These are phyloP conservation scores for Limonium bicolor DNA, from an alignment of 148 eudicot species.

Conservation along the genomic window DNA sequence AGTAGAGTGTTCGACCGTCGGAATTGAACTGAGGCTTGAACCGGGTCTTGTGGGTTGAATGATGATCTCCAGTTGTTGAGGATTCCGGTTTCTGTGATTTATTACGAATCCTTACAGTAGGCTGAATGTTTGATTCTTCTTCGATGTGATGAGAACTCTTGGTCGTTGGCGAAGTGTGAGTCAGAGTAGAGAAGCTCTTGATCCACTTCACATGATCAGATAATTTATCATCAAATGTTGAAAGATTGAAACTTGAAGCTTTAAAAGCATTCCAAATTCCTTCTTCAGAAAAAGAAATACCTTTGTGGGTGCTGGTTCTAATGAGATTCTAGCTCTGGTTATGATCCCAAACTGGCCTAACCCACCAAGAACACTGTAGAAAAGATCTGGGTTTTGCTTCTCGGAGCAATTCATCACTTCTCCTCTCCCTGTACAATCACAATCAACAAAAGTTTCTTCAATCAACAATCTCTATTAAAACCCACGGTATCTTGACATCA, in stretches of 20 bases:
- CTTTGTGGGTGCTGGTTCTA: constrained; percentile 63
- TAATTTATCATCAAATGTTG: background rate
- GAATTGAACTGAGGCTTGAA: constrained; percentile 49
- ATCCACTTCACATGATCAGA: constrained; percentile 78
- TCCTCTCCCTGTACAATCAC: constrained; percentile 82
- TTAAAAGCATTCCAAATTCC: background rate
- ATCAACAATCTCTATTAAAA: too few species aligned
- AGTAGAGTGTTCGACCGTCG: constrained; percentile 54
- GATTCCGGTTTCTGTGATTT: constrained; percentile 46
- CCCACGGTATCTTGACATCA: too few species aligned
- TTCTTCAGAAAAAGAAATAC: constrained; percentile 16
- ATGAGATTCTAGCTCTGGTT: constrained; percentile 64
- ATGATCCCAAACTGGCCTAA: constrained; percentile 93
- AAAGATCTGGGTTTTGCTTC: constrained; percentile 61
- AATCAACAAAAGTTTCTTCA: too few species aligned
- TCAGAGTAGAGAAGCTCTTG: constrained; percentile 72
- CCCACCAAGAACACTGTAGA: constrained; percentile 84
- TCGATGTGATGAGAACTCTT: constrained; percentile 49
- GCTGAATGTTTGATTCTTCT: constrained; percentile 32
- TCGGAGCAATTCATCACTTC: constrained; percentile 57
- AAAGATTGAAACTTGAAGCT: background rate
- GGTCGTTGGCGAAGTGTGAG: constrained; percentile 67
- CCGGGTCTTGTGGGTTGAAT: constrained; percentile 66
- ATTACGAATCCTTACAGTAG: constrained; percentile 77
- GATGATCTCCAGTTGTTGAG: constrained; percentile 75